phyloP scores from a whole-genome alignment of 805 yeast species.

The Candida yuanshanica region DNA sequence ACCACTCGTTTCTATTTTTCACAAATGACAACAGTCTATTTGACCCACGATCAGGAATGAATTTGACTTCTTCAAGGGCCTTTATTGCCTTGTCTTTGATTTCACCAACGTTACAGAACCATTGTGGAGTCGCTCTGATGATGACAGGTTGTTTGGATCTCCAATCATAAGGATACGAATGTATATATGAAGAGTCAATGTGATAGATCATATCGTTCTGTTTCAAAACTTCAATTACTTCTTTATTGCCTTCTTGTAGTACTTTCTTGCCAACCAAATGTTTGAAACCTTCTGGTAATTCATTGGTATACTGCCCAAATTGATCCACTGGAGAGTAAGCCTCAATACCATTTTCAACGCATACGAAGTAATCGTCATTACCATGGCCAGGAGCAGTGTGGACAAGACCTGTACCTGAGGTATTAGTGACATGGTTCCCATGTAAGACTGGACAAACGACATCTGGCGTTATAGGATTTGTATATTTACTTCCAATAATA shows the following conservation, averaged over 20 bases:
- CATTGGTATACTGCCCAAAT: slow-evolving; percentile 57
- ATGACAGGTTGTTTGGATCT: slow-evolving; percentile 93
- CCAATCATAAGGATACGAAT: slow-evolving; percentile 97
- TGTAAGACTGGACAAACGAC: slow-evolving; percentile 54
- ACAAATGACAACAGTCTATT: slow-evolving; percentile 71
- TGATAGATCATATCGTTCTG: slow-evolving; percentile 40
- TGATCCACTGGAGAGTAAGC: slow-evolving; percentile 77
- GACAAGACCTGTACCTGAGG: slow-evolving; percentile 91
- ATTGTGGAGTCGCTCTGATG: slow-evolving; percentile 92
- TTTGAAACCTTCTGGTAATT: slow-evolving; percentile 42
- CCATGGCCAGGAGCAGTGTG: slow-evolving; percentile 99
- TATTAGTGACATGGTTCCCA: slow-evolving; percentile 75
- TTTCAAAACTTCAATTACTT: slow-evolving; percentile 39
- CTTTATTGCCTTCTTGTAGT: slow-evolving; percentile 48
- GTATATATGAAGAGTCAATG: slow-evolving; percentile 49
- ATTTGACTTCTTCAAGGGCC: slow-evolving; percentile 58
- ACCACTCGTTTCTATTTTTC: slow-evolving; percentile 86
- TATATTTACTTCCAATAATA: slow-evolving; percentile 40
- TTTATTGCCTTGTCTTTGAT: slow-evolving; percentile 59
- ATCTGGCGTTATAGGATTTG: slow-evolving; percentile 45
- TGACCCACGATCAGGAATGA: slow-evolving; percentile 68
- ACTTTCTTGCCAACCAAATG: slow-evolving; percentile 54
- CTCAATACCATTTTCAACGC: slow-evolving; percentile 48
- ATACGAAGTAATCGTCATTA: slow-evolving; percentile 79
- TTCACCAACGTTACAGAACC: slow-evolving; percentile 84